A percentile compares a stretch with the other conserved stretches of the same genome.
These are phyloP conservation scores for Podospora sp. DNA, from an alignment of 495 filamentous ascomycete genomes.

Conservation along the genomic window DNA sequence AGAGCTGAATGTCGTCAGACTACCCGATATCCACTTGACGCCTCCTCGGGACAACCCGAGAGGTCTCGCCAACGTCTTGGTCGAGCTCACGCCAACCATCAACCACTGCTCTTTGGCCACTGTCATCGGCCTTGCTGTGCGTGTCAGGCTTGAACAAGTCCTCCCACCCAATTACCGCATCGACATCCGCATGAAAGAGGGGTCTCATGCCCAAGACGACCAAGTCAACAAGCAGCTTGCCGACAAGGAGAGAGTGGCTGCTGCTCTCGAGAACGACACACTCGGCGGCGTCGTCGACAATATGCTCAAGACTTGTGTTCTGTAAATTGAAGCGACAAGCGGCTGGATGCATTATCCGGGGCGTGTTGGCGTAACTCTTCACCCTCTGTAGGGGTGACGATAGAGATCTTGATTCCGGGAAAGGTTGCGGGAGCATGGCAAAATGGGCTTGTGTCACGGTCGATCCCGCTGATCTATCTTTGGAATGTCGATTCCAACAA, in stretches of 20 bases:
- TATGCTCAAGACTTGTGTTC: conserved; percentile 81
- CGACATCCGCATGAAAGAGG: conserved; percentile 92
- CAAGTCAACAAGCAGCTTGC: conserved; percentile 94
- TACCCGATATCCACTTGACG: conserved; percentile 83
- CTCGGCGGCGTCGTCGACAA: conserved; percentile 85
- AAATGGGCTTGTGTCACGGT: conserved; percentile 8
- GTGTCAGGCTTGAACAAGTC: conserved; percentile 86
- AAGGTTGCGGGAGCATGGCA: not conserved
- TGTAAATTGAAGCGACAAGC: not conserved
- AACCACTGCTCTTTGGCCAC: conserved; percentile 96
- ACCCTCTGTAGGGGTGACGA: not conserved
- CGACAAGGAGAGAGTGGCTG: conserved; percentile 95
- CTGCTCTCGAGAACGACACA: conserved; percentile 90
- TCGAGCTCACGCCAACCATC: conserved; percentile 92
- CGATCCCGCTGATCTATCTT: conserved; percentile 13
- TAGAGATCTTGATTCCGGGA: conserved; percentile 14
- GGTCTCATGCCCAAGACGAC: conserved; percentile 90
- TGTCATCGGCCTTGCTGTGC: conserved; percentile 91
- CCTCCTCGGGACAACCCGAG: conserved; percentile 56
- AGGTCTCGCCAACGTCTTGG: conserved; percentile 55
- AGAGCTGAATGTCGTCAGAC: conserved; percentile 87
- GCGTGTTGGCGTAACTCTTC: conserved; percentile 5
- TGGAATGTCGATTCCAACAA: not conserved
- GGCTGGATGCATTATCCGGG: not conserved
- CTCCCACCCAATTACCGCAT: conserved; percentile 91